phyloP scores from a whole-genome alignment of 2,329 filamentous ascomycete species.

The Graphilbum ipis-grandicollis region DNA sequence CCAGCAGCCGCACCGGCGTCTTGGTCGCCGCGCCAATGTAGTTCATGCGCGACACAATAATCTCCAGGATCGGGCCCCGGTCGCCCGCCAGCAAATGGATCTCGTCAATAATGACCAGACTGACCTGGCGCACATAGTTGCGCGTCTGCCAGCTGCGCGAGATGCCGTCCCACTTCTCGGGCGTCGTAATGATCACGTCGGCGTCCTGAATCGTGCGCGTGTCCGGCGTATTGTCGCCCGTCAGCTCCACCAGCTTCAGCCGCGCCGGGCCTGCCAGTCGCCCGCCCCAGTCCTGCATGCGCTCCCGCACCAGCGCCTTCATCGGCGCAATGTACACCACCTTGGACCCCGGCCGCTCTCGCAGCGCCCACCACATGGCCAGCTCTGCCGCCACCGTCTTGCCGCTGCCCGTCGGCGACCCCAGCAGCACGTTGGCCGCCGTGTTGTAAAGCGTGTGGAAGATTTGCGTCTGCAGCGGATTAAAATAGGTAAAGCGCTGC shows the following conservation, averaged over 20 bases:
- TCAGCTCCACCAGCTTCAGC: conserved; percentile 83
- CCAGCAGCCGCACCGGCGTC: conserved; percentile 71
- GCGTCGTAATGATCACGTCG: conserved; percentile 95
- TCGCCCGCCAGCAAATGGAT: conserved; percentile 96
- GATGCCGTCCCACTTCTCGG: conserved; percentile 99
- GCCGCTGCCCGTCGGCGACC: conserved; percentile 90
- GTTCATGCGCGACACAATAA: conserved; percentile 90
- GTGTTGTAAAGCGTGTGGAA: conserved; percentile 96
- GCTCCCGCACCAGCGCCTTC: conserved; percentile 93
- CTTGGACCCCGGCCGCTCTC: conserved; percentile 84
- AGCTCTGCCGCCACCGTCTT: conserved; percentile 94
- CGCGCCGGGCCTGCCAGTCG: conserved; percentile 64
- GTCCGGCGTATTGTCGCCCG: conserved; percentile 88
- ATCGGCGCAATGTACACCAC: conserved; percentile 98
- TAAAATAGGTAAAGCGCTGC: conserved; percentile 87
- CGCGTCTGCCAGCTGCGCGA: conserved; percentile 97
- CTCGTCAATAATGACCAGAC: conserved; percentile 94
- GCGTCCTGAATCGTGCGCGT: conserved; percentile 89
- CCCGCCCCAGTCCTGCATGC: conserved; percentile 85
- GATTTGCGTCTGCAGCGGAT: conserved; percentile 98
- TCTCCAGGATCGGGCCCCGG: conserved; percentile 91
- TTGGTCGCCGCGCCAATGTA: conserved; percentile 94
- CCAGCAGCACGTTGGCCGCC: conserved; percentile 75
- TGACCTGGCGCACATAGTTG: conserved; percentile 88
- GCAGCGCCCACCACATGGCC: conserved; percentile 99